phyloP scores from a whole-genome alignment of 495 filamentous ascomycete species.

The Penicillium mononematosum region DNA sequence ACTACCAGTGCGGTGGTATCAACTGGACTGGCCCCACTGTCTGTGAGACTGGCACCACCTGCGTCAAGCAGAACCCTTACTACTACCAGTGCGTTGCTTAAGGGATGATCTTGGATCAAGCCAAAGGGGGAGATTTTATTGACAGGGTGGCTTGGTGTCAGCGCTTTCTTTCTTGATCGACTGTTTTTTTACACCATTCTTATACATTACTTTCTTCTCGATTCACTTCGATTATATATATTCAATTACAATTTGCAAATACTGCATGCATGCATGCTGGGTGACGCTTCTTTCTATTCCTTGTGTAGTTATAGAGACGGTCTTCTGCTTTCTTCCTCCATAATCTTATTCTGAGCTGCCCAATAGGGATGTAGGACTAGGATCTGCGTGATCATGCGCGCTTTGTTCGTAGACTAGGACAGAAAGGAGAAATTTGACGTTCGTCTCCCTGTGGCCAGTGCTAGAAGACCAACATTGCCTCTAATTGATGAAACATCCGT shows the following conservation, averaged over 20 bases:
- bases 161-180: background rate
- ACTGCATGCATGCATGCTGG: background rate
- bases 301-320: background rate
- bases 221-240: conserved; percentile 2
- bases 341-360: background rate
- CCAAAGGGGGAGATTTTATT: conserved; percentile 4
- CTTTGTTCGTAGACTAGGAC: background rate
- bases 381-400: too few species aligned
- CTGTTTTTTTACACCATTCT: background rate
- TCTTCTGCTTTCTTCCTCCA: background rate
- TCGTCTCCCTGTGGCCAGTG: background rate
- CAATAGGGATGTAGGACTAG: background rate
- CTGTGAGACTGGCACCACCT: conserved; percentile 47
- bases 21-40: conserved; percentile 48
- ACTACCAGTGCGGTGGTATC: conserved; percentile 53
- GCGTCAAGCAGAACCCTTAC: conserved; percentile 46
- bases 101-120: background rate
- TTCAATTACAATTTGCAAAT: background rate
- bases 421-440: background rate
- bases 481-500: background rate
- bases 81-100: conserved; percentile 53
- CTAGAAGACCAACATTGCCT: background rate
- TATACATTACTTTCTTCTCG: conserved; percentile 4
- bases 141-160: conserved; percentile 3
- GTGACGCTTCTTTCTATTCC: background rate